These are phyloP conservation scores for Trypethelium eluteriae DNA, from an alignment of 495 filamentous ascomycete genomes.

Conservation along the genomic window DNA sequence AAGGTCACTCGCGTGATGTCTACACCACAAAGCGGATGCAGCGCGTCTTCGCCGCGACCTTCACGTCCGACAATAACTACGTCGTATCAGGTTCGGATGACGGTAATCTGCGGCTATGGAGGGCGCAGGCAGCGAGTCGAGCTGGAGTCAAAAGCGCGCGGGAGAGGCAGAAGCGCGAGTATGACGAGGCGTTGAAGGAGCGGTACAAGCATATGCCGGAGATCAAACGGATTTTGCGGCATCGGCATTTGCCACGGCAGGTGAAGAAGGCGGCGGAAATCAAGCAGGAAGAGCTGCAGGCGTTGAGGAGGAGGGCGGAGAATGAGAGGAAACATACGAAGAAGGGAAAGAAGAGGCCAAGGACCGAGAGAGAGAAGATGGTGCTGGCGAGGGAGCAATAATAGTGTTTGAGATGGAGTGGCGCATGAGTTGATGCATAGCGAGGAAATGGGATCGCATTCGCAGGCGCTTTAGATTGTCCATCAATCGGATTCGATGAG, in stretches of 20 bases:
- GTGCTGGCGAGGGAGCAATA: slow-evolving; percentile 69
- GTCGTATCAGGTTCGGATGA: slow-evolving; percentile 83
- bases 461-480: not conserved
- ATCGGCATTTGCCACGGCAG: slow-evolving; percentile 84
- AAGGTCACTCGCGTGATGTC: slow-evolving; percentile 80
- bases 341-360: slow-evolving; percentile 65
- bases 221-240: slow-evolving; percentile 78
- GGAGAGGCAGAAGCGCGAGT: slow-evolving; percentile 82
- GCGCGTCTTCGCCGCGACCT: slow-evolving; percentile 77
- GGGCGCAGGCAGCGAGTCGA: slow-evolving; percentile 75
- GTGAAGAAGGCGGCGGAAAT: slow-evolving; percentile 98
- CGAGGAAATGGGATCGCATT: not conserved
- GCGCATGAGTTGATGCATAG: not conserved
- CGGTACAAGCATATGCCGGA: slow-evolving; percentile 94
- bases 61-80: slow-evolving; percentile 82
- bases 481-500: no score
- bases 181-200: slow-evolving; percentile 75
- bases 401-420: not conserved
- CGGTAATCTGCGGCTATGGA: slow-evolving; percentile 89
- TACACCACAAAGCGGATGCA: slow-evolving; percentile 99
- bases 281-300: slow-evolving; percentile 78
- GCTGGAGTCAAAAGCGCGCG: slow-evolving; percentile 76
- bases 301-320: slow-evolving; percentile 84
- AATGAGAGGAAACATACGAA: slow-evolving; percentile 86
- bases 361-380: slow-evolving; percentile 87